A percentile compares a stretch with the other conserved stretches of the same genome.
phyloP scores from a whole-genome alignment of 768 basidiomycete species.

The Leccinum disarticulatum region DNA sequence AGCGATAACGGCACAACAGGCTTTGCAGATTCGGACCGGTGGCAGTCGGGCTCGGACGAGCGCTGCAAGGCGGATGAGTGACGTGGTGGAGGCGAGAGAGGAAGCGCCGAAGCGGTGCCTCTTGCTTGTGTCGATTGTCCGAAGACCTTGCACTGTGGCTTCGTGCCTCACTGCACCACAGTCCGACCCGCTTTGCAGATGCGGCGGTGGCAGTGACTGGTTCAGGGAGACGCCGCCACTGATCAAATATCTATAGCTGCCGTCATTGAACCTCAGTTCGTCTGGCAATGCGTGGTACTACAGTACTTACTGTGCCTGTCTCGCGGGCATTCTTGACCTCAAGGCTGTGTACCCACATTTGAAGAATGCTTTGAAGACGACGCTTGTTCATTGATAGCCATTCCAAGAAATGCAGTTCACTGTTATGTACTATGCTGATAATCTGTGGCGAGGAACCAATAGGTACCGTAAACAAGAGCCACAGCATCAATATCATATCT shows the following conservation, averaged over 20 bases:
- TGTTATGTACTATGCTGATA: too few species aligned
- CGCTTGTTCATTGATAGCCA: neutral
- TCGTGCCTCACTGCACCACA: too few species aligned
- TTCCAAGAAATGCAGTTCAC: neutral
- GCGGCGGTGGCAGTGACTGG: too few species aligned
- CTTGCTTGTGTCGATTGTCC: too few species aligned
- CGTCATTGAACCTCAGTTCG: neutral
- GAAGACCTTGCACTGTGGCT: too few species aligned
- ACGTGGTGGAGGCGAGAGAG: too few species aligned
- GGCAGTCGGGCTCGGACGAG: too few species aligned
- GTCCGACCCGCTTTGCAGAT: too few species aligned
- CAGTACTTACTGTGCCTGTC: neutral
- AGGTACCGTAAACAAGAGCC: neutral
- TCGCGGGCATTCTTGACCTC: neutral
- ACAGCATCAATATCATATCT: neutral
- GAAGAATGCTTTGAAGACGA: neutral
- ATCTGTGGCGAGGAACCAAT: neutral
- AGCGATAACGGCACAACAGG: too few species aligned
- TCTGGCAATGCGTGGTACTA: neutral
- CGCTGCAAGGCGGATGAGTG: too few species aligned
- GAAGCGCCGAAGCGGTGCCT: too few species aligned
- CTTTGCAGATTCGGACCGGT: too few species aligned
- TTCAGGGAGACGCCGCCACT: neutral
- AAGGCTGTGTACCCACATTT: neutral
- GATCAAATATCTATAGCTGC: neutral